A percentile compares a stretch with the other conserved stretches of the same genome.
These are phyloP conservation scores for Torrubiellomyces zombiae DNA, from an alignment of 2,329 filamentous ascomycete species.

Conservation along the genomic window DNA sequence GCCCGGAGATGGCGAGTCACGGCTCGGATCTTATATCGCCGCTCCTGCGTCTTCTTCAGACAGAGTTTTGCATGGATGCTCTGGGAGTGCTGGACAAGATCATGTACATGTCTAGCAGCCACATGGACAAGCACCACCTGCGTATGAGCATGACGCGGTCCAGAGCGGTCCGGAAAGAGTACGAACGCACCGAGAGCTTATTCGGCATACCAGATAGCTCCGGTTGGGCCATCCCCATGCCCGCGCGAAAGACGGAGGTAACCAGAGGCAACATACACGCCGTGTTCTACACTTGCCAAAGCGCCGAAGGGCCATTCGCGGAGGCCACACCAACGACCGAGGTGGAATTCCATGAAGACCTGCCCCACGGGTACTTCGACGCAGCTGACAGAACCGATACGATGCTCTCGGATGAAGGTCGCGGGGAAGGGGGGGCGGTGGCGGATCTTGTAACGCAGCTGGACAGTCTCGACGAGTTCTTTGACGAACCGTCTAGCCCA, in stretches of 20 bases:
- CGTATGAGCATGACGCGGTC: conserved; percentile 97
- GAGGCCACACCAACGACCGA: conserved; percentile 61
- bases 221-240: conserved; percentile 90
- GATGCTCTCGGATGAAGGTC: conserved; percentile 76
- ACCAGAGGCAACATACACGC: conserved; percentile 89
- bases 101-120: conserved; percentile 81
- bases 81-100: conserved; percentile 86
- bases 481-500: conserved; percentile 50
- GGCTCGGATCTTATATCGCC: conserved; percentile 93
- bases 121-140: conserved; percentile 85
- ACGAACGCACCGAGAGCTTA: conserved; percentile 80
- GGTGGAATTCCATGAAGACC: conserved; percentile 83
- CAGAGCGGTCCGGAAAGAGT: conserved; percentile 77
- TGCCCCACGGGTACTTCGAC: conserved; percentile 64
- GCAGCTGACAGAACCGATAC: conserved; percentile 62
- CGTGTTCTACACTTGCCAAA: conserved; percentile 86
- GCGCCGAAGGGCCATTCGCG: conserved; percentile 37
- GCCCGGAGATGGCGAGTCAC: conserved; percentile 74
- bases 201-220: conserved; percentile 94
- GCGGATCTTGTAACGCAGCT: conserved; percentile 70
- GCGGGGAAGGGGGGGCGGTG: conserved; percentile 46
- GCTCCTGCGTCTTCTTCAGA: conserved; percentile 73
- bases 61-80: conserved; percentile 84
- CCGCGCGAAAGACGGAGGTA: conserved; percentile 71
- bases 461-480: conserved; percentile 68